Evolutionary conservation across 306 rosid genomes (phyloP).

Genomic region (Dryas drummondii): DNA sequence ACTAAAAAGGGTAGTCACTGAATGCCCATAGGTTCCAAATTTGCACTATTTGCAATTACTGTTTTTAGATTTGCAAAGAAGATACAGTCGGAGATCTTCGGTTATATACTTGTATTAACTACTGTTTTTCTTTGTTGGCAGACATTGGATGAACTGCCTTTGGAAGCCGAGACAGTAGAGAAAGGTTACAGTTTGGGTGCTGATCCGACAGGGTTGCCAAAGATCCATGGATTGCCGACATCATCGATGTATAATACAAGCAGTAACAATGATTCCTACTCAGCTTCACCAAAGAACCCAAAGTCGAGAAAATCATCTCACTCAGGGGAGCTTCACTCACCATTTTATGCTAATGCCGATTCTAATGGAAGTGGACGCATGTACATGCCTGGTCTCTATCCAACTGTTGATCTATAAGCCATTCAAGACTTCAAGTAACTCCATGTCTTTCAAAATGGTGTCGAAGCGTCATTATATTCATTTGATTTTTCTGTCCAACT

Average conservation of each 20-base stretch:
- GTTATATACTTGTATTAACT: background rate
- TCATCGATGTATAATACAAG: slow-evolving; percentile 61
- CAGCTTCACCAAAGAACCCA: slow-evolving; percentile 66
- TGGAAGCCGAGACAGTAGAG: slow-evolving; percentile 94
- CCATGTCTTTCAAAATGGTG: slow-evolving; percentile 7
- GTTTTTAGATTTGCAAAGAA: background rate
- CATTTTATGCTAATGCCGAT: slow-evolving; percentile 60
- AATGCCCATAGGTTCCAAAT: background rate
- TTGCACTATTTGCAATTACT: background rate
- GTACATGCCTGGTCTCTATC: slow-evolving; percentile 53
- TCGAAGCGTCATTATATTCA: slow-evolving; percentile 46
- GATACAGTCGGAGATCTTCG: background rate
- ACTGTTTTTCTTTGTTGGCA: slow-evolving; percentile 30
- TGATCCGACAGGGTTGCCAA: slow-evolving; percentile 86
- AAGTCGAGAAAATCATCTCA: slow-evolving; percentile 78
- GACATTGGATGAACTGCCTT: slow-evolving; percentile 91
- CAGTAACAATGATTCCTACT: slow-evolving; percentile 57
- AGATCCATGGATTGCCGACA: slow-evolving; percentile 75
- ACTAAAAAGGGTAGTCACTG: background rate
- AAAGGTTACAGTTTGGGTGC: slow-evolving; percentile 72
- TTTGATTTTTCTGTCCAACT: slow-evolving; percentile 49
- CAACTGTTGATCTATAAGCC: slow-evolving; percentile 45
- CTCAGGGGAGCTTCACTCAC: slow-evolving; percentile 78
- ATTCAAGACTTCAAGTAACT: background rate
- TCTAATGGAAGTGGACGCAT: slow-evolving; percentile 70